phyloP scores from a whole-genome alignment of 2,329 filamentous ascomycete genomes.

The Clarireedia hainanense region DNA sequence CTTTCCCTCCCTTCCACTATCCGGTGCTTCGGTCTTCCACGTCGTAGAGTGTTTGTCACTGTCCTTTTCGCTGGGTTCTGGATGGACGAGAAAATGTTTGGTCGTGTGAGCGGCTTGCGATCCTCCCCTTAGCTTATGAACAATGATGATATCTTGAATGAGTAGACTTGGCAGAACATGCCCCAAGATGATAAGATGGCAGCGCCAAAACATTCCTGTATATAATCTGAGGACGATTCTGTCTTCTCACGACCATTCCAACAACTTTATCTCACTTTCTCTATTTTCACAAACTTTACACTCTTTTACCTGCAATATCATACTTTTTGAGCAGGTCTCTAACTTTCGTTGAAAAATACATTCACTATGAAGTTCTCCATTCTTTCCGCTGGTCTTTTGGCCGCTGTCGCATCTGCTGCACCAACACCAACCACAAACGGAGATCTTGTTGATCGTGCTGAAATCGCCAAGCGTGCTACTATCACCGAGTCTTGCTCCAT shows the following conservation, averaged over 20 bases:
- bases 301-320: background rate
- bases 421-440: constrained; percentile 1
- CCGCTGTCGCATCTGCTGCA: constrained; percentile 5
- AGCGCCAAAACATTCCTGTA: background rate
- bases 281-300: background rate
- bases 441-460: constrained; percentile 8
- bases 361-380: constrained; percentile 8
- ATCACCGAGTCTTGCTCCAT: constrained; percentile 25
- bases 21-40: no score
- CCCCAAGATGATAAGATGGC: background rate
- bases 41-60: no score
- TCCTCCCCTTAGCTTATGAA: no score
- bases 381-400: constrained; percentile 3
- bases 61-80: no score
- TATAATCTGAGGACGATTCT: background rate
- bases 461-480: constrained; percentile 37
- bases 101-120: no score
- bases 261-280: background rate
- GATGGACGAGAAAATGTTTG: no score
- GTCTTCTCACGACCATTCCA: background rate
- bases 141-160: no score
- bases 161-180: background rate
- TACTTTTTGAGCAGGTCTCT: background rate
- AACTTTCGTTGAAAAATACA: background rate
- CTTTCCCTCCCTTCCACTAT: no score